Conservation (phyloP, 805 yeast species). For the Metschnikowia dekortorum region DNA sequence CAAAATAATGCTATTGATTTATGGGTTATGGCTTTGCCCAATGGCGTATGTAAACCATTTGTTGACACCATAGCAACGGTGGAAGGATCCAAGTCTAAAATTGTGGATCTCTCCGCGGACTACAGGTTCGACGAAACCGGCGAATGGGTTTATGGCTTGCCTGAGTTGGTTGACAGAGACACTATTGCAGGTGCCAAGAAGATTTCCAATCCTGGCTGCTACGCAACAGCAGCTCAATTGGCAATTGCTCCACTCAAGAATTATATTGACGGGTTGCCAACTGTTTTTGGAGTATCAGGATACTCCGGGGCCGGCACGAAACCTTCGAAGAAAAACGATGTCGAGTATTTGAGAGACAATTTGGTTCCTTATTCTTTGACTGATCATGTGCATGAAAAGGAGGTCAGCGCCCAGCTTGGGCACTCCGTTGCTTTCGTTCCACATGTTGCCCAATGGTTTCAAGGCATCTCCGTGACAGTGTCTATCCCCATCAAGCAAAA, state of each 20-base stretch:
- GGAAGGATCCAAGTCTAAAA: slow-evolving; percentile 63
- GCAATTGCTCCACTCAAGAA: slow-evolving; percentile 84
- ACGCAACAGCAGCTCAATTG: slow-evolving; percentile 96
- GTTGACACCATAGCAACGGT: slow-evolving; percentile 75
- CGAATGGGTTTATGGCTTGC: slow-evolving; percentile 92
- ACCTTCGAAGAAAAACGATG: slow-evolving; percentile 94
- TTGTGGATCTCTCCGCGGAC: slow-evolving; percentile 92
- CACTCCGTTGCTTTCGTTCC: slow-evolving; percentile 84
- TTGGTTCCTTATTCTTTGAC: slow-evolving; percentile 93
- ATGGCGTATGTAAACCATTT: slow-evolving; percentile 90
- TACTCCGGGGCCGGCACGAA: slow-evolving; percentile 99
- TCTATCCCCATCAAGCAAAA: slow-evolving; percentile 74
- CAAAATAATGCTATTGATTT: slow-evolving; percentile 76
- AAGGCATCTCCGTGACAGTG: slow-evolving; percentile 92
- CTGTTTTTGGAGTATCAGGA: slow-evolving; percentile 94
- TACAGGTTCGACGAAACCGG: slow-evolving; percentile 87
- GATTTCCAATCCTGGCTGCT: slow-evolving; percentile 97
- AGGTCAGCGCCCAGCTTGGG: slow-evolving; percentile 79
- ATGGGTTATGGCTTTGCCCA: slow-evolving; percentile 99
- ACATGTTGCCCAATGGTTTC: slow-evolving; percentile 99
- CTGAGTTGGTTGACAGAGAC: slow-evolving; percentile 76
- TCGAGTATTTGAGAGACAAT: slow-evolving; percentile 68
- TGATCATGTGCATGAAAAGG: slow-evolving; percentile 95
- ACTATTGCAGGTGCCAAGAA: slow-evolving; percentile 65
- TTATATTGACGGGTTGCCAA: slow-evolving; percentile 66